Conservation (phyloP, 192 early-diverging fungal species). For the Entomortierella parvispora region DNA sequence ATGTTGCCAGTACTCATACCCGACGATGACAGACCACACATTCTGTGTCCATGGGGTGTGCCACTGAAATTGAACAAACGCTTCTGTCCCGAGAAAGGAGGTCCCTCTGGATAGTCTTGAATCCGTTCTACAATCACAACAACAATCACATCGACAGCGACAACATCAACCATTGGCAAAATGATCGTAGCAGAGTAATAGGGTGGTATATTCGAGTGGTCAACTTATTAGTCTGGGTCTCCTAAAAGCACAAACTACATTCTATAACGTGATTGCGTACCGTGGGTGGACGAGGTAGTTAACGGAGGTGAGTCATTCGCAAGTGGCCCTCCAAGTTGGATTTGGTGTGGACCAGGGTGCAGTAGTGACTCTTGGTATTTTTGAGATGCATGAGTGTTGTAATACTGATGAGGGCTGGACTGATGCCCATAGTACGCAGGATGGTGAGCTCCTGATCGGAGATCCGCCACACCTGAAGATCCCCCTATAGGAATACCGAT, state of each 20-base stretch:
- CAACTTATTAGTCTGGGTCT: not conserved
- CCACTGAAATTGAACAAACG: no score
- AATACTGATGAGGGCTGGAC: slow-evolving; percentile 33
- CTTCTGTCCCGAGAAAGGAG: no score
- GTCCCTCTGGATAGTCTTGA: no score
- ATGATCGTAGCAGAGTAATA: no score
- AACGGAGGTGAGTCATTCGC: slow-evolving; percentile 42
- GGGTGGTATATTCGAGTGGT: no score
- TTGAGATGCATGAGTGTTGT: slow-evolving; percentile 27
- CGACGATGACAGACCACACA: no score
- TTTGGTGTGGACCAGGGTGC: slow-evolving; percentile 42
- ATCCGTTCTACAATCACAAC: no score
- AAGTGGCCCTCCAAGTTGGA: slow-evolving; percentile 38
- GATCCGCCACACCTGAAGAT: slow-evolving; percentile 14
- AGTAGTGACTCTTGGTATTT: slow-evolving; percentile 41
- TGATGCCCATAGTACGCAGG: slow-evolving; percentile 41
- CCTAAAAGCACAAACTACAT: not conserved
- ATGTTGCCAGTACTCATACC: no score
- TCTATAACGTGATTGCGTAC: slow-evolving; percentile 9
- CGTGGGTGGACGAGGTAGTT: slow-evolving; percentile 16
- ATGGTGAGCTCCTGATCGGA: slow-evolving; percentile 41
- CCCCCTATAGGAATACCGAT: slow-evolving; percentile 44
- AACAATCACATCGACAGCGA: no score
- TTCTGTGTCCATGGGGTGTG: no score
- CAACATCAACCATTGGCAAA: no score